Evolutionary conservation across 345 rosid species (phyloP).

Genomic region (Citrus sp.): DNA sequence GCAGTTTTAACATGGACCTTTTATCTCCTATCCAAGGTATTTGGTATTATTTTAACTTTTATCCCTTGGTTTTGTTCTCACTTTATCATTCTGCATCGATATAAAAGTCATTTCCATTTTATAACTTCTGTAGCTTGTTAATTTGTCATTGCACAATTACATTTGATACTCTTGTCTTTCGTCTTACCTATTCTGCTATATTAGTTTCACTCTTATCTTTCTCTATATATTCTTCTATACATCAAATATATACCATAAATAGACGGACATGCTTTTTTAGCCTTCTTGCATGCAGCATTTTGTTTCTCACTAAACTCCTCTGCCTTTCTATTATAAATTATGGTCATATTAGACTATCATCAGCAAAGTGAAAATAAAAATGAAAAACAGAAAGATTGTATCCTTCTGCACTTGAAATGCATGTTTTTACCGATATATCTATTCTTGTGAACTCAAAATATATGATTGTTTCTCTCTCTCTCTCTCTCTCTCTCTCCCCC

Average conservation of each 20-base stretch:
- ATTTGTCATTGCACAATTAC: background rate
- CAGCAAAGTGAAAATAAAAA: background rate
- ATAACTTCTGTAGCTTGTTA: background rate
- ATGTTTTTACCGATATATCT: background rate
- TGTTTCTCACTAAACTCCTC: background rate
- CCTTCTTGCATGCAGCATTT: background rate
- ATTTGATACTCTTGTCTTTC: background rate
- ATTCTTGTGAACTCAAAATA: background rate
- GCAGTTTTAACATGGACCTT: slow-evolving; percentile 98
- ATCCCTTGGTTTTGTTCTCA: background rate
- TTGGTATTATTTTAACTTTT: background rate
- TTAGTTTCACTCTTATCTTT: background rate
- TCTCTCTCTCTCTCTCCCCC: no score
- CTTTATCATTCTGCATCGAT: background rate
- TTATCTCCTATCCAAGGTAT: slow-evolving; percentile 78
- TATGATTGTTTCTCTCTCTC: background rate
- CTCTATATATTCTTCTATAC: background rate
- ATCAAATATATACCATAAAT: background rate
- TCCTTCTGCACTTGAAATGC: background rate
- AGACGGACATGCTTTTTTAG: no score
- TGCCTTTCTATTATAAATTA: background rate
- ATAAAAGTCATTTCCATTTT: background rate
- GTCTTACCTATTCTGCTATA: background rate
- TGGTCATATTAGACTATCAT: background rate
- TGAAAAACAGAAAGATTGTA: background rate